phyloP scores from a whole-genome alignment of 2,329 filamentous ascomycete species.

The Pseudogymnoascus sp. region DNA sequence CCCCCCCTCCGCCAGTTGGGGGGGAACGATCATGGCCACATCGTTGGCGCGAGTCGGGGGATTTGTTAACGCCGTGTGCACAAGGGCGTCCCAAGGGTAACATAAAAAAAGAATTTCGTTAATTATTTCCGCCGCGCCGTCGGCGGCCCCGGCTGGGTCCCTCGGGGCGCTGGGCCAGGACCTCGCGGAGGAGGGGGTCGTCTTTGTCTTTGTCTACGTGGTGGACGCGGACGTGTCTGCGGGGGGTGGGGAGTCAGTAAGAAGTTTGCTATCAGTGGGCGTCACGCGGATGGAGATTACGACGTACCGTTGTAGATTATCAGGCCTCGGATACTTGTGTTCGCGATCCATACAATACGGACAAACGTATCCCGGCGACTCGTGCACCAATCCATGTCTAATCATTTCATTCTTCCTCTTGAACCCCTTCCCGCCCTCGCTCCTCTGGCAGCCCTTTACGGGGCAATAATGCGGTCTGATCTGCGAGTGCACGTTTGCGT shows the following conservation, averaged over 20 bases:
- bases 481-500: conserved; percentile 65
- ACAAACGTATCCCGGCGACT: conserved; percentile 90
- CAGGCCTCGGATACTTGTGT: conserved; percentile 88
- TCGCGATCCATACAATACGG: conserved; percentile 92
- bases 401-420: conserved; percentile 71
- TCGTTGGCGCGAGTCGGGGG: background rate
- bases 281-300: background rate
- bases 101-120: background rate
- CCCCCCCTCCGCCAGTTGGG: background rate
- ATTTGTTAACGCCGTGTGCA: background rate
- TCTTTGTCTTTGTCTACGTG: conserved; percentile 87
- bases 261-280: background rate
- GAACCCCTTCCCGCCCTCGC: conserved; percentile 59
- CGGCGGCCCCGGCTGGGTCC: conserved; percentile 75
- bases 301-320: conserved; percentile 87
- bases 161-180: conserved; percentile 78
- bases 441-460: conserved; percentile 54
- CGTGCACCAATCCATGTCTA: conserved; percentile 77
- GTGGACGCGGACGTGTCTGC: conserved; percentile 84
- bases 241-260: background rate
- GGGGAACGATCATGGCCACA: background rate
- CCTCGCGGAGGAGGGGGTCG: conserved; percentile 71
- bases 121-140: conserved; percentile 47
- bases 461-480: conserved; percentile 60
- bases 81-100: background rate